phyloP scores from a whole-genome alignment of 352 stramenopile species.

The Globisporangium canariense region DNA sequence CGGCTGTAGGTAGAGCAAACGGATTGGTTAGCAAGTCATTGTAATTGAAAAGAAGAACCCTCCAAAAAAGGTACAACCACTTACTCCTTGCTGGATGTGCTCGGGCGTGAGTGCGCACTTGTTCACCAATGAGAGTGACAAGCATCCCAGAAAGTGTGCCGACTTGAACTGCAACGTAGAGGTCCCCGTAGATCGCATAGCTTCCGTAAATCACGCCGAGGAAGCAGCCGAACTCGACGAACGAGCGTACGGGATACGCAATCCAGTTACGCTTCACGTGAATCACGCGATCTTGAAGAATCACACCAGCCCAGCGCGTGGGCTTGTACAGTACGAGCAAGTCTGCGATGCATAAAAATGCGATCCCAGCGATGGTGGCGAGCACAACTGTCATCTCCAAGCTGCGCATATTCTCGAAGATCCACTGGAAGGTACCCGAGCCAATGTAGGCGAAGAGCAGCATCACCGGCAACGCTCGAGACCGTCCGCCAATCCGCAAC shows the following conservation, averaged over 20 bases:
- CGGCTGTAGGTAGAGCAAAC: conserved; percentile 19
- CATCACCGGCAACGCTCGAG: conserved; percentile 49
- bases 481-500: conserved; percentile 10
- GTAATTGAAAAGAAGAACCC: neutral
- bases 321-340: conserved; percentile 54
- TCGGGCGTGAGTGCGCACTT: conserved; percentile 55
- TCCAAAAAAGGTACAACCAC: conserved; percentile 1
- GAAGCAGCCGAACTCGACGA: conserved; percentile 83
- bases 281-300: conserved; percentile 82
- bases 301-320: conserved; percentile 70
- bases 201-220: conserved; percentile 87
- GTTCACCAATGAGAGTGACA: conserved; percentile 75
- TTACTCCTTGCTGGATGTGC: conserved; percentile 41
- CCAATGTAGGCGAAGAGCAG: conserved; percentile 84
- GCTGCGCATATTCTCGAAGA: conserved; percentile 85
- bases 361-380: conserved; percentile 74
- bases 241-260: conserved; percentile 74
- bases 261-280: conserved; percentile 69
- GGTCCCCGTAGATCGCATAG: conserved; percentile 78
- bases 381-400: conserved; percentile 78
- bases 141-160: conserved; percentile 79
- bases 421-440: conserved; percentile 85
- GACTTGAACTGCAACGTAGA: conserved; percentile 79
- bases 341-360: conserved; percentile 81
- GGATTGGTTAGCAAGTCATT: neutral